Base-by-base conservation (phyloP, 257 asterid species). In the Ligustrum vulgare region DNA sequence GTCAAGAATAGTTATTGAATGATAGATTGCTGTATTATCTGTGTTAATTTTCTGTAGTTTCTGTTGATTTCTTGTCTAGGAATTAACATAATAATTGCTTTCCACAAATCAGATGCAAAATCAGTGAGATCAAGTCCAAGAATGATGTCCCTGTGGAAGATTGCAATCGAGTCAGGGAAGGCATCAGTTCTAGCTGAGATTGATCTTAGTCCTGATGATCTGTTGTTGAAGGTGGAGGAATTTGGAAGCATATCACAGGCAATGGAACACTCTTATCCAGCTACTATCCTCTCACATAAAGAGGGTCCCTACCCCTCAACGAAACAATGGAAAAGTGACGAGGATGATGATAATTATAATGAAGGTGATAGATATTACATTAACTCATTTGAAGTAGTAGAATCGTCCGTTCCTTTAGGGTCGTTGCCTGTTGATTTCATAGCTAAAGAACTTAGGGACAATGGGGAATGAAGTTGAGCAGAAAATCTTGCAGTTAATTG, bases 91-190 rank as follows among this genome's bases (percentile, higher is more conserved):
- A 25, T 70, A 39, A 33, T 62, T 62, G 41, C 69, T 51, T 72
- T 54, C 36, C 72, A 37, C 37, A 69, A 80, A 64, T 31, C 77
- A 67, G 90, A 78, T 34, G 28, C 82, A 12, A 83, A 72, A 76
- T 51, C 82, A 12, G 82, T 66, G 73, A 78, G 76, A 10, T 73
- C 86, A 22, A 89, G 97, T 87, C 93, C 96, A 16, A 93, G 80
- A 87, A 91, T 89, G 98, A 86, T 72, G 91, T 75, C 87, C 45
- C 78, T 95, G 28, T 93, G 98, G 98, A 81, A 75, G 43, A 82
- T 80, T 8, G 99, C 99, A 5, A 73, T 95, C 18, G 87, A 82
- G 15, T 87, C 91, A 2, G 94, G 98, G 39, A 90, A 83, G 82
- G 99, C 99, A 37, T 80, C 89, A 20, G 63, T 91, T 80, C 81